A percentile compares a stretch with the other conserved stretches of the same genome.
These are phyloP conservation scores for Fimicolochytrium jonesii DNA, from an alignment of 192 early-diverging fungal genomes.

Conservation along the genomic window DNA sequence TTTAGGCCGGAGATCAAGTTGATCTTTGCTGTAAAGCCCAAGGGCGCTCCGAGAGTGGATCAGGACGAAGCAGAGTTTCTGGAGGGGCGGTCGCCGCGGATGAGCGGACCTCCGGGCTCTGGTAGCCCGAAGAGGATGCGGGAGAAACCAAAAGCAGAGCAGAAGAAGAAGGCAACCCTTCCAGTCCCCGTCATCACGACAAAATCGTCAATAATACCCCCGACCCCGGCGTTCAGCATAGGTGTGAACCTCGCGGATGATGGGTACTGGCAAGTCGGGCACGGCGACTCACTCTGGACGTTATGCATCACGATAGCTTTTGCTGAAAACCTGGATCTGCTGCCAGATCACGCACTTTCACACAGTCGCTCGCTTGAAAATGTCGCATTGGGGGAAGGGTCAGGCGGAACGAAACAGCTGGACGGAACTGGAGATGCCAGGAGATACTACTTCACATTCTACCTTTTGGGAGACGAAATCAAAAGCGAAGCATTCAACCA, in stretches of 20 bases:
- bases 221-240: not conserved
- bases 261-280: constrained; percentile 47
- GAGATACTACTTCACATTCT: constrained; percentile 48
- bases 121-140: constrained; percentile 1
- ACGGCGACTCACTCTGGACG: constrained; percentile 35
- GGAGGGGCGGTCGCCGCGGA: no score
- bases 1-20: constrained; percentile 54
- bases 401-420: not conserved
- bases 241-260: constrained; percentile 33
- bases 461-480: constrained; percentile 47
- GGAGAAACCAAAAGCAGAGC: not conserved
- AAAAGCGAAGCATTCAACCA: constrained; percentile 41
- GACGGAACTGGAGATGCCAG: no score
- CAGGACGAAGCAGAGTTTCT: constrained; percentile 13
- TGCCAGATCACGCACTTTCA: not conserved
- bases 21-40: constrained; percentile 34
- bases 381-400: no score
- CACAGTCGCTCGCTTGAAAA: not conserved
- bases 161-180: not conserved
- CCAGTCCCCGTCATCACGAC: not conserved
- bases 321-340: constrained; percentile 42
- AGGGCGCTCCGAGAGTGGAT: constrained; percentile 4
- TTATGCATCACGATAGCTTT: constrained; percentile 47
- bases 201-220: not conserved
- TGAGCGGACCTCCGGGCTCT: no score